phyloP scores from a whole-genome alignment of 805 yeast genomes.

The Monosporozyma yasuniensis region DNA sequence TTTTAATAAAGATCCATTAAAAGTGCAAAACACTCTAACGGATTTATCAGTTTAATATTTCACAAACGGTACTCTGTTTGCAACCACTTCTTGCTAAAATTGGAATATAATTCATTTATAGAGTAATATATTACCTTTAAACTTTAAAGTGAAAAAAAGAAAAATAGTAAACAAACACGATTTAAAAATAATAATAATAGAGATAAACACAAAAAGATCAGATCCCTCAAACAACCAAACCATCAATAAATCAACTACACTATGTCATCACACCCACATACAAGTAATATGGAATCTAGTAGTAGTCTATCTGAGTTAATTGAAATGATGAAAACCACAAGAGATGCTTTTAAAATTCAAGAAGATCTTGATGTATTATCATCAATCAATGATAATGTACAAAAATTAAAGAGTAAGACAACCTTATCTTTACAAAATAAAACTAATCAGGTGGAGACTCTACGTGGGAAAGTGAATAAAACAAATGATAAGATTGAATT shows the following conservation, averaged over 20 bases:
- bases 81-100: too few species aligned
- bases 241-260: neutral
- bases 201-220: neutral
- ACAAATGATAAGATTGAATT: slow-evolving; percentile 1
- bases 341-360: slow-evolving; percentile 22
- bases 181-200: neutral
- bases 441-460: neutral
- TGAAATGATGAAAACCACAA: slow-evolving; percentile 16
- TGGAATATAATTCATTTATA: too few species aligned
- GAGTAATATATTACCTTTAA: neutral
- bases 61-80: too few species aligned
- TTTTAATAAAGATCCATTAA: too few species aligned
- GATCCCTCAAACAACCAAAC: neutral
- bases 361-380: slow-evolving; percentile 16
- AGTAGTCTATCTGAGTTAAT: slow-evolving; percentile 15
- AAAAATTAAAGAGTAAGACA: slow-evolving; percentile 5
- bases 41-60: too few species aligned
- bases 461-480: neutral
- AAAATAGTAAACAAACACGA: neutral
- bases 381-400: slow-evolving; percentile 12
- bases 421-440: slow-evolving; percentile 5
- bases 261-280: slow-evolving; percentile 6
- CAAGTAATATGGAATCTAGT: slow-evolving; percentile 3
- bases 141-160: neutral
- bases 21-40: too few species aligned